These are phyloP conservation scores for Monotropa hypopitys DNA, from an alignment of 179 eudicot genomes.

Conservation along the genomic window DNA sequence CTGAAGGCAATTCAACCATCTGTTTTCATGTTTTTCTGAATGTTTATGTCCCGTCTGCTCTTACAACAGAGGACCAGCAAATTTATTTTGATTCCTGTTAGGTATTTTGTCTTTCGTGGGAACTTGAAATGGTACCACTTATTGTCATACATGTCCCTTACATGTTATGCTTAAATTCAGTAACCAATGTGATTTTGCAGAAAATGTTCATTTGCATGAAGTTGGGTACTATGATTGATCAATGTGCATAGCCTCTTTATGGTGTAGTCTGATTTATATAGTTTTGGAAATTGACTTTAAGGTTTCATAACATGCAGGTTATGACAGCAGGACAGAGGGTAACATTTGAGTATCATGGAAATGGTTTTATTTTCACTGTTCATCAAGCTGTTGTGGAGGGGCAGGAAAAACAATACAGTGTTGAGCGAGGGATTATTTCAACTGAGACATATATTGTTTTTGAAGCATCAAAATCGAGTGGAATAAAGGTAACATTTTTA, in stretches of 20 bases:
- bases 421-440: conserved; percentile 76
- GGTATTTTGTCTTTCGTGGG: background rate
- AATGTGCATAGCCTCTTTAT: background rate
- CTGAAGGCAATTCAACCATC: background rate
- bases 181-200: background rate
- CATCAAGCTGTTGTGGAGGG: conserved; percentile 69
- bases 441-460: conserved; percentile 68
- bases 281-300: conserved; percentile 5
- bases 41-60: background rate
- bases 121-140: background rate
- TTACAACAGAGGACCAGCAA: background rate
- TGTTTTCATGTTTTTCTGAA: conserved; percentile 1
- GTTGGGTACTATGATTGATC: background rate
- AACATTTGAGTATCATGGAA: conserved; percentile 79
- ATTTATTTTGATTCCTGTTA: too few relatives aligned
- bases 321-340: conserved; percentile 81
- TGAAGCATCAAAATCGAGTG: conserved; percentile 73
- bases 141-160: background rate
- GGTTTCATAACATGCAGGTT: conserved; percentile 43
- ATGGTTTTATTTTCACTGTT: conserved; percentile 57
- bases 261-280: background rate
- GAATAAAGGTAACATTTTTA: conserved; percentile 52
- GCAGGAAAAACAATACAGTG: conserved; percentile 33
- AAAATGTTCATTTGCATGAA: background rate
- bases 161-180: background rate